Conservation (phyloP, 1,139 yeast species). For the Magnusiomyces suaveolens region DNA sequence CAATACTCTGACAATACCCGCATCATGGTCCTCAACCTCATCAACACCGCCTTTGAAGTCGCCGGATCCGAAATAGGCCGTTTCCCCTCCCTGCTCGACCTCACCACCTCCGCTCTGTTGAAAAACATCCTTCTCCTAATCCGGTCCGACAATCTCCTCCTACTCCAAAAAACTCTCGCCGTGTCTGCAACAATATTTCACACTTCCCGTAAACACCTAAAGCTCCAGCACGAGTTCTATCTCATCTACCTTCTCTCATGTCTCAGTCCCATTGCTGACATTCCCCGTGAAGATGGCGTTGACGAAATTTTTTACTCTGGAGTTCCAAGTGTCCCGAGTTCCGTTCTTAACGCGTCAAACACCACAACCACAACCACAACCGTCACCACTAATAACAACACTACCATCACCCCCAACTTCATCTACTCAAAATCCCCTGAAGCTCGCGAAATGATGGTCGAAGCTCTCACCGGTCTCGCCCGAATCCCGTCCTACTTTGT, state of each 20-base stretch:
- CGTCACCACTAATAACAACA: too few relatives aligned
- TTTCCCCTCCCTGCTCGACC: constrained; percentile 56
- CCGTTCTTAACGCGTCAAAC: constrained; percentile 25
- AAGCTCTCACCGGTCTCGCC: constrained; percentile 68
- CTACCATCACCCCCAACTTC: constrained; percentile 7
- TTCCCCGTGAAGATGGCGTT: constrained; percentile 34
- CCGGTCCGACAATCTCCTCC: constrained; percentile 55
- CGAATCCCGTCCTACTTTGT: constrained; percentile 74
- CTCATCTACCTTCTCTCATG: constrained; percentile 34
- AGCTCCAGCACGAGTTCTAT: constrained; percentile 36
- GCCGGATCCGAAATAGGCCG: constrained; percentile 58
- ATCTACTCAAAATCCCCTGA: constrained; percentile 31
- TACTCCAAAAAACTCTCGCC: constrained; percentile 68
- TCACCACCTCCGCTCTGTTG: constrained; percentile 70
- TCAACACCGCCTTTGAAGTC: constrained; percentile 74
- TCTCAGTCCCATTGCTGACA: constrained; percentile 32
- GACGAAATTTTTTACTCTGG: constrained; percentile 36
- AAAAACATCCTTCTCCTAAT: constrained; percentile 75
- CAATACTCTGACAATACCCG: constrained; percentile 85
- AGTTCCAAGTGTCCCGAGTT: constrained; percentile 32
- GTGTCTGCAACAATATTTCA: constrained; percentile 52
- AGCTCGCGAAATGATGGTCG: constrained; percentile 72
- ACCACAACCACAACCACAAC: neutral
- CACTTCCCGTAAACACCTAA: constrained; percentile 30
- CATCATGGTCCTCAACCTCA: constrained; percentile 66